Percentiles rank a stretch among this genome's conserved stretches.
These are phyloP conservation scores for Auricularia auricula-judae DNA, from an alignment of 768 basidiomycete genomes.

Conservation along the genomic window DNA sequence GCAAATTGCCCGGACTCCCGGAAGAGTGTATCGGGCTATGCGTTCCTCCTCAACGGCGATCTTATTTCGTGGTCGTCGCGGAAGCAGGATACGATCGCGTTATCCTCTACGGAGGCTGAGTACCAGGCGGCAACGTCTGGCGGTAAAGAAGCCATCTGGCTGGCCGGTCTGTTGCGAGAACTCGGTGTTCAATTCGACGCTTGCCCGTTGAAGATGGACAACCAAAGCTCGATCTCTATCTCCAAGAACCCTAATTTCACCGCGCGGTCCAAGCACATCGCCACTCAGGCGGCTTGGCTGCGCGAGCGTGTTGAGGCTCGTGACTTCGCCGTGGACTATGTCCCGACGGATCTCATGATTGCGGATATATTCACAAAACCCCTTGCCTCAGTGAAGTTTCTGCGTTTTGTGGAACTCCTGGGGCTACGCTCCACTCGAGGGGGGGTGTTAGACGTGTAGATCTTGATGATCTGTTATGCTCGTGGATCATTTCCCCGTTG, in stretches of 20 bases:
- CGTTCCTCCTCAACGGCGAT: slow-evolving; percentile 14
- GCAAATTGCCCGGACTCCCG: slow-evolving; percentile 16
- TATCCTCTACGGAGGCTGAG: slow-evolving; percentile 19
- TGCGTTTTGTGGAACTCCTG: not conserved
- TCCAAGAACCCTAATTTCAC: slow-evolving; percentile 20
- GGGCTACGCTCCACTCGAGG: not conserved
- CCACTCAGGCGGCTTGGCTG: slow-evolving; percentile 12
- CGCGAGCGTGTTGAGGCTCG: slow-evolving; percentile 1
- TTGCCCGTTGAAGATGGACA: slow-evolving; percentile 10
- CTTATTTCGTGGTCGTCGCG: slow-evolving; percentile 15
- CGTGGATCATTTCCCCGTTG: not conserved
- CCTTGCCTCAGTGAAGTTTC: slow-evolving; percentile 8
- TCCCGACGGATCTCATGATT: slow-evolving; percentile 23
- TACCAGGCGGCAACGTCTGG: slow-evolving; percentile 15
- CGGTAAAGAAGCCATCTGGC: slow-evolving; percentile 7
- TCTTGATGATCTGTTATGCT: not conserved
- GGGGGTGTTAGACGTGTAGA: not conserved
- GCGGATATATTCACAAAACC: slow-evolving; percentile 33
- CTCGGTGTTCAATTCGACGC: not conserved
- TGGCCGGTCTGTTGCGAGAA: slow-evolving; percentile 9
- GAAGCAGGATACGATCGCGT: slow-evolving; percentile 15
- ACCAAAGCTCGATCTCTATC: slow-evolving; percentile 21
- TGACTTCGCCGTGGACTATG: slow-evolving; percentile 18
- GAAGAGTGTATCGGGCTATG: slow-evolving; percentile 23
- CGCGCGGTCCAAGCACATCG: slow-evolving; percentile 27